Percentiles rank a stretch among this genome's conserved stretches.
These are phyloP conservation scores for Chlorella sp. DNA, from an alignment of 139 green algal species.

Conservation along the genomic window DNA sequence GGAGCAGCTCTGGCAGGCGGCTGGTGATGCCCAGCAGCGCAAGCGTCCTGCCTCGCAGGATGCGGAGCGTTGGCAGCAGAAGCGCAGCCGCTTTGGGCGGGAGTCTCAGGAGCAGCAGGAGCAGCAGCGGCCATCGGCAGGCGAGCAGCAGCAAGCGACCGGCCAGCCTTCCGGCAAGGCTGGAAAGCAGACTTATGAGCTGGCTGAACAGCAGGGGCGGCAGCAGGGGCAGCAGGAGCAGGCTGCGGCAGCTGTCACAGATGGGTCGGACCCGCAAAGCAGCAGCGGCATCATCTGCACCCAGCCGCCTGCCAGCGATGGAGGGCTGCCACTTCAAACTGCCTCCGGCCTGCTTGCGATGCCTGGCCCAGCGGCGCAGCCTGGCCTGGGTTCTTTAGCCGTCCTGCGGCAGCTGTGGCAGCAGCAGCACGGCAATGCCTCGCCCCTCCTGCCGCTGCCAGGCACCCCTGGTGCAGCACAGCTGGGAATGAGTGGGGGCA, in stretches of 20 bases:
- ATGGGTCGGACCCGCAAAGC: not conserved
- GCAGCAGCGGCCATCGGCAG: not conserved
- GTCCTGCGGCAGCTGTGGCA: slow-evolving; percentile 15
- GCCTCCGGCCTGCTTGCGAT: not conserved
- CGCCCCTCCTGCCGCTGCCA: slow-evolving; percentile 8
- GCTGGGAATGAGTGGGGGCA: not conserved
- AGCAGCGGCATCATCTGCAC: slow-evolving; percentile 33
- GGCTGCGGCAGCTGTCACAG: too few relatives aligned
- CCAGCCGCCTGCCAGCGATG: not conserved
- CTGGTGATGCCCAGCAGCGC: not conserved
- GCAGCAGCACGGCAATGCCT: slow-evolving; percentile 11
- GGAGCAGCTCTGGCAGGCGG: not conserved
- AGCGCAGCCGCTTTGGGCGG: slow-evolving; percentile 13
- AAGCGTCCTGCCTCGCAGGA: slow-evolving; percentile 11
- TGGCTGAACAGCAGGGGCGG: not conserved
- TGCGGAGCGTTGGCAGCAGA: not conserved
- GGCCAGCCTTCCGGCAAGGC: not conserved
- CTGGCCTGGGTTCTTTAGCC: not conserved
- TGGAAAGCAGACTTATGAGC: not conserved
- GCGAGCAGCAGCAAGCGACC: not conserved
- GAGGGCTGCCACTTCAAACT: not conserved
- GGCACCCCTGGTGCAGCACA: not conserved
- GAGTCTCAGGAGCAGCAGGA: slow-evolving; percentile 22
- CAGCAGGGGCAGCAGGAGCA: not conserved
- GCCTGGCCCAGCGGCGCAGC: not conserved